A percentile compares a stretch with the other conserved stretches of the same genome.
These are phyloP conservation scores for Hypoxylon fuscum DNA, from an alignment of 495 filamentous ascomycete genomes.

Conservation along the genomic window DNA sequence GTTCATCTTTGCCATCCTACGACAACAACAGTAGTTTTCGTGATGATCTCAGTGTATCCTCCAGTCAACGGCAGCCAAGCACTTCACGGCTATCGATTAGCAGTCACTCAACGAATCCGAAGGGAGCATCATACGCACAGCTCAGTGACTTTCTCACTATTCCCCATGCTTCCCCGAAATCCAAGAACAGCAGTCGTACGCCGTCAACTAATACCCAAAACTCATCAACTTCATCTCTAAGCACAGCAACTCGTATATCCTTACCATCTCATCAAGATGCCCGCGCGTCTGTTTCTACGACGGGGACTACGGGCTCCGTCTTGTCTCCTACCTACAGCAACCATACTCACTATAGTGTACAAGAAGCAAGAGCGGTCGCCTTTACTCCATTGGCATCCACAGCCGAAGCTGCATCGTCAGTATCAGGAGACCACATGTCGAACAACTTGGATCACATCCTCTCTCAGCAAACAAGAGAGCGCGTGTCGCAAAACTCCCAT, in stretches of 20 bases:
- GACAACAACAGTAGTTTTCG: slow-evolving; percentile 32
- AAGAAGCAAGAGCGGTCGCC: slow-evolving; percentile 36
- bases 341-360: slow-evolving; percentile 27
- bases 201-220: slow-evolving; percentile 30
- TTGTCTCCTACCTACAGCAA: slow-evolving; percentile 27
- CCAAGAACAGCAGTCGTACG: slow-evolving; percentile 26
- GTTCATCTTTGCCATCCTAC: slow-evolving; percentile 32
- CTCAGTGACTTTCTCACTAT: slow-evolving; percentile 46
- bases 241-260: slow-evolving; percentile 36
- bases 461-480: slow-evolving; percentile 28
- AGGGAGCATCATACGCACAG: slow-evolving; percentile 36
- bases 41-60: slow-evolving; percentile 32
- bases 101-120: slow-evolving; percentile 33
- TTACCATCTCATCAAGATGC: slow-evolving; percentile 25
- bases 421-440: slow-evolving; percentile 19
- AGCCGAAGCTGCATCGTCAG: slow-evolving; percentile 25
- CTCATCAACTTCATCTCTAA: slow-evolving; percentile 39
- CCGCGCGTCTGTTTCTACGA: slow-evolving; percentile 35
- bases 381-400: slow-evolving; percentile 37
- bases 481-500: slow-evolving; percentile 37
- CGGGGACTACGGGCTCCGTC: slow-evolving; percentile 25
- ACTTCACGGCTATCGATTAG: slow-evolving; percentile 31
- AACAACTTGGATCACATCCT: slow-evolving; percentile 22
- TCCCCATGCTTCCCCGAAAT: slow-evolving; percentile 31
- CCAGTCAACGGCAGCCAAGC: slow-evolving; percentile 24